phyloP scores from a whole-genome alignment of 305 asterid genomes.

The Solanum chacoense region DNA sequence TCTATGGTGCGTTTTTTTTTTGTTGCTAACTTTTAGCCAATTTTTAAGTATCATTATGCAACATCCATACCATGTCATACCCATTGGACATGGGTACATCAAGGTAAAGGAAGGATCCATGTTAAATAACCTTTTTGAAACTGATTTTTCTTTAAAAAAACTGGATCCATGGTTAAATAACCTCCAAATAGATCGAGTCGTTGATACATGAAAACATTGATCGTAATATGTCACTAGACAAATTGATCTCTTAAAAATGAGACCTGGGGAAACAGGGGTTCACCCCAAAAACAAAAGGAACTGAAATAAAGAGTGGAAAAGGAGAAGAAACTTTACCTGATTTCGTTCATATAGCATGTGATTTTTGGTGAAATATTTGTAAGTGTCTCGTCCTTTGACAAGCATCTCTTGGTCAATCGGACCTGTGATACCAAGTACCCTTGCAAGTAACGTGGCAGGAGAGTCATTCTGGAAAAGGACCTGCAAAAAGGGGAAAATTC shows the following conservation, averaged over 20 bases:
- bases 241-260: background rate
- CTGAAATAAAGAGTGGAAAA: background rate
- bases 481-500: constrained; percentile 26
- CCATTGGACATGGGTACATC: background rate
- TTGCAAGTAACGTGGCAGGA: constrained; percentile 91
- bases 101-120: background rate
- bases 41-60: background rate
- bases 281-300: background rate
- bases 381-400: constrained; percentile 80
- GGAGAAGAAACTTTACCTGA: constrained; percentile 43
- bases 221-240: background rate
- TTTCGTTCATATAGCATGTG: constrained; percentile 97
- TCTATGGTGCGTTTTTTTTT: background rate
- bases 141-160: background rate
- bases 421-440: constrained; percentile 85
- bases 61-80: background rate
- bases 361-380: constrained; percentile 86
- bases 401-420: constrained; percentile 84
- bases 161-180: background rate
- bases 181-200: background rate
- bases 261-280: background rate
- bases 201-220: background rate
- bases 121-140: background rate
- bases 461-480: constrained; percentile 98
- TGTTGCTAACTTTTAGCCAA: background rate